Percentiles rank a stretch among this genome's conserved stretches.
phyloP scores from a whole-genome alignment of 2,329 filamentous ascomycete genomes.

The Aphanoascus verrucosus region DNA sequence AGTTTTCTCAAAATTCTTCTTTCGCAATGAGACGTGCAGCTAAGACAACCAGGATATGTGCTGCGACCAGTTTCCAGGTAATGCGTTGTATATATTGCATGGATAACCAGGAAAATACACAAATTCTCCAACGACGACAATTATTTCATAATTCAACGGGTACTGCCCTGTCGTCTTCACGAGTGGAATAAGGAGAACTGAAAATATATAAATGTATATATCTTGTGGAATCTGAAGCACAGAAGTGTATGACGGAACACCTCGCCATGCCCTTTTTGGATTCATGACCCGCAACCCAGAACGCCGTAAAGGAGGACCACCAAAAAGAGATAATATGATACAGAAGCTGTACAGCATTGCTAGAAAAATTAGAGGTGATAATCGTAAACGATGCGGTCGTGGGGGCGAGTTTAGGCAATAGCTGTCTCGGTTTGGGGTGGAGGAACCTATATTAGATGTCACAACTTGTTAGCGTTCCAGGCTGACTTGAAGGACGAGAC shows the following conservation, averaged over 20 bases:
- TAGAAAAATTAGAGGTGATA: neutral
- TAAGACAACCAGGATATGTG: too few species aligned
- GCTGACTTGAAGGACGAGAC: neutral
- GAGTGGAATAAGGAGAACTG: neutral
- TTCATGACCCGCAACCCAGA: slow-evolving; percentile 9
- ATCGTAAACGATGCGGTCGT: neutral
- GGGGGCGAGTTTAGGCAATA: neutral
- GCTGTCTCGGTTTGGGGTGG: slow-evolving; percentile 5
- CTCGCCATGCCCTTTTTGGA: slow-evolving; percentile 11
- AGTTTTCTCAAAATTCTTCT: too few species aligned
- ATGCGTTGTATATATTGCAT: too few species aligned
- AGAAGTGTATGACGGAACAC: slow-evolving; percentile 2
- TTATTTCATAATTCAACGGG: too few species aligned
- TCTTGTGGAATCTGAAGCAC: neutral
- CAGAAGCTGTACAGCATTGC: slow-evolving; percentile 5
- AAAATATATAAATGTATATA: neutral
- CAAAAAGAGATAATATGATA: slow-evolving; percentile 5
- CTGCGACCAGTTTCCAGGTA: too few species aligned
- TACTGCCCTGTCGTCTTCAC: neutral
- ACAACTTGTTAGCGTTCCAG: neutral
- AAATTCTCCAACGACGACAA: too few species aligned
- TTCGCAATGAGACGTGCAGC: too few species aligned
- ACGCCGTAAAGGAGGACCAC: slow-evolving; percentile 4
- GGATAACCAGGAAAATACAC: too few species aligned
- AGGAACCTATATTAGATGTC: neutral